A percentile compares a stretch with the other conserved stretches of the same genome.
These are phyloP conservation scores for Musa acuminata DNA, from an alignment of 176 grass and related monocot genomes.

Conservation along the genomic window DNA sequence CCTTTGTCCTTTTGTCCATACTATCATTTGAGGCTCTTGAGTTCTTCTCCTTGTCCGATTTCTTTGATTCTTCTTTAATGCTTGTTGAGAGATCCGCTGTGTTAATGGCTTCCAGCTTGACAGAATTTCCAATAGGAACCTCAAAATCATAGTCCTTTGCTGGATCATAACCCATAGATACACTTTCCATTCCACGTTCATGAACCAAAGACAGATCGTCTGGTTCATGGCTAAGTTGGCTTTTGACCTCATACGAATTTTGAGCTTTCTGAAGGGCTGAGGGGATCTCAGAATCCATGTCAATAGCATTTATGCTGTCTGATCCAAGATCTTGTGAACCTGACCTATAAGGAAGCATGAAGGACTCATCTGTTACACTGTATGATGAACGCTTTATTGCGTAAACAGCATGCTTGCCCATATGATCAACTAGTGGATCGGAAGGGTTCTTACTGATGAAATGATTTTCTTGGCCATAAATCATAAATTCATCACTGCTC, in stretches of 20 bases:
- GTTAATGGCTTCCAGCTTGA: conserved; percentile 38
- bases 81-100: conserved; percentile 26
- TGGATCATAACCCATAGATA: conserved; percentile 59
- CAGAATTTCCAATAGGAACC: conserved; percentile 32
- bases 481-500: conserved; percentile 58
- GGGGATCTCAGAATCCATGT: conserved; percentile 71
- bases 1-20: conserved; percentile 65
- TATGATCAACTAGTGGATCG: conserved; percentile 55
- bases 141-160: conserved; percentile 62
- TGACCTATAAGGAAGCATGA: conserved; percentile 80
- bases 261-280: conserved; percentile 19
- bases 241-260: conserved; percentile 22
- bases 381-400: conserved; percentile 35
- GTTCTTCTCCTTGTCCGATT: conserved; percentile 53
- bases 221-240: conserved; percentile 71
- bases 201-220: conserved; percentile 62
- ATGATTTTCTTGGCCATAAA: conserved; percentile 54
- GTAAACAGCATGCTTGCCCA: conserved; percentile 31
- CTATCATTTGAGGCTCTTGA: conserved; percentile 48
- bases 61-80: conserved; percentile 38
- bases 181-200: conserved; percentile 47
- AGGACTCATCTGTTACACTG: conserved; percentile 54
- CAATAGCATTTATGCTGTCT: conserved; percentile 43
- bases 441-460: conserved; percentile 35
- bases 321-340: conserved; percentile 35